These are phyloP conservation scores for Pythium plurisporium DNA, from an alignment of 352 stramenopile genomes.

Conservation along the genomic window DNA sequence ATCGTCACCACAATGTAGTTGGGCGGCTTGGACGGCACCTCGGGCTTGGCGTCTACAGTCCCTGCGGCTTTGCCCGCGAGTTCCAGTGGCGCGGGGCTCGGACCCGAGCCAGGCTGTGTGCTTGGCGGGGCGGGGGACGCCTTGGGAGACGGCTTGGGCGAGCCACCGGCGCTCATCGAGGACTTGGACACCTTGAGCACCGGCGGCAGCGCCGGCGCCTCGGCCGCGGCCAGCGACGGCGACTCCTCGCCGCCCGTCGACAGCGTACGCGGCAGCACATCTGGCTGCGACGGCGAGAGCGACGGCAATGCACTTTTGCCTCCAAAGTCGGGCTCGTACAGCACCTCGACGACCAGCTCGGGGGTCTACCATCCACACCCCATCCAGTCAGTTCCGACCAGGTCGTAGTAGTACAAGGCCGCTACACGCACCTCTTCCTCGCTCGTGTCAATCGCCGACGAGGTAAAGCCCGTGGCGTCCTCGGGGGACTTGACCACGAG, in stretches of 20 bases:
- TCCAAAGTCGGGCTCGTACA: conserved; percentile 19
- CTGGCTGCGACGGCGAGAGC: not conserved
- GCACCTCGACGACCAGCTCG: conserved; percentile 19
- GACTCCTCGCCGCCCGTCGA: conserved; percentile 1
- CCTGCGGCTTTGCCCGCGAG: no score
- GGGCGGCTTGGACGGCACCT: conserved; percentile 9
- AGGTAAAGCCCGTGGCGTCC: conserved; percentile 4
- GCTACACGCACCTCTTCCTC: conserved; percentile 1
- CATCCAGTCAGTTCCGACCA: no score
- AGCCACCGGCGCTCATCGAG: not conserved
- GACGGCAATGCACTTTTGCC: not conserved
- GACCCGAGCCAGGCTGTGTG: no score
- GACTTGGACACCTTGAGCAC: not conserved
- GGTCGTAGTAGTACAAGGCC: no score
- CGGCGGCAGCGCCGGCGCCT: not conserved
- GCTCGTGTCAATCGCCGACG: conserved; percentile 4
- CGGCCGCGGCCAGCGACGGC: not conserved
- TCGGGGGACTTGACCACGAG: conserved; percentile 2
- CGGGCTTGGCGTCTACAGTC: no score
- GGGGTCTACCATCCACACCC: not conserved
- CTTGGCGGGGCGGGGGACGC: not conserved
- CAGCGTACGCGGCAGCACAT: not conserved
- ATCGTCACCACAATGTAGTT: conserved; percentile 72
- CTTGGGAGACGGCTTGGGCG: not conserved
- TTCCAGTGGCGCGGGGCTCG: no score